Percentiles rank a stretch among this genome's conserved stretches.
These are phyloP conservation scores for Tetrapisispora taiwanensis DNA, from an alignment of 805 yeast genomes.

Conservation along the genomic window DNA sequence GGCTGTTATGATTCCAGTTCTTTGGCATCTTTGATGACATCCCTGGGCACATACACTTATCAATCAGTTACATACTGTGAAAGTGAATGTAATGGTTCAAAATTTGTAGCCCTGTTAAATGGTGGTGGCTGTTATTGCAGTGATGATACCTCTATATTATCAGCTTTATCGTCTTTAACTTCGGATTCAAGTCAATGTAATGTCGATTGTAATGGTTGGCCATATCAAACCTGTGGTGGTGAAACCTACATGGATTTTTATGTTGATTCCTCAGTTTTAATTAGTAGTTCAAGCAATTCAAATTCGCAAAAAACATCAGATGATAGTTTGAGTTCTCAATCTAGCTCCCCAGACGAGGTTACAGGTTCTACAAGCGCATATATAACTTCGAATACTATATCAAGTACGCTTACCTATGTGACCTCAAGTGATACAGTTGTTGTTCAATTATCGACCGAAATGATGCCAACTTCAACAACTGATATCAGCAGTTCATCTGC, in stretches of 20 bases:
- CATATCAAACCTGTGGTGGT: constrained; percentile 56
- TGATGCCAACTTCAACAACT: neutral
- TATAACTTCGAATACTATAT: constrained; percentile 1
- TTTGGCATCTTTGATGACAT: constrained; percentile 18
- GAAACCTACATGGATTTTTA: constrained; percentile 38
- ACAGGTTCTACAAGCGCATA: neutral
- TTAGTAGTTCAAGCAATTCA: neutral
- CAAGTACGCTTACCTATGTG: neutral
- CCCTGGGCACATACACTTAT: constrained; percentile 40
- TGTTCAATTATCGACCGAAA: constrained; percentile 10
- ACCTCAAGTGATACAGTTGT: constrained; percentile 3
- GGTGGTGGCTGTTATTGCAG: constrained; percentile 67
- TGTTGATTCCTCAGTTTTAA: constrained; percentile 25
- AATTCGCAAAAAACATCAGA: neutral
- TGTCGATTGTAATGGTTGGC: constrained; percentile 50
- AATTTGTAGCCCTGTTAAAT: constrained; percentile 40
- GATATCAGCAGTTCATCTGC: neutral
- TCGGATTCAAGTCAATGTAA: constrained; percentile 32
- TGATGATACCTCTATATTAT: constrained; percentile 35
- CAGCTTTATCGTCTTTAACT: constrained; percentile 28
- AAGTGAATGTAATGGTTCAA: constrained; percentile 39
- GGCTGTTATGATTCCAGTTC: constrained; percentile 31
- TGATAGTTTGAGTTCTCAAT: neutral
- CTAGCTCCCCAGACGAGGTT: neutral
- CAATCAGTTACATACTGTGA: constrained; percentile 55